phyloP scores from a whole-genome alignment of 352 stramenopile genomes.

The Elongisporangium senticosum region DNA sequence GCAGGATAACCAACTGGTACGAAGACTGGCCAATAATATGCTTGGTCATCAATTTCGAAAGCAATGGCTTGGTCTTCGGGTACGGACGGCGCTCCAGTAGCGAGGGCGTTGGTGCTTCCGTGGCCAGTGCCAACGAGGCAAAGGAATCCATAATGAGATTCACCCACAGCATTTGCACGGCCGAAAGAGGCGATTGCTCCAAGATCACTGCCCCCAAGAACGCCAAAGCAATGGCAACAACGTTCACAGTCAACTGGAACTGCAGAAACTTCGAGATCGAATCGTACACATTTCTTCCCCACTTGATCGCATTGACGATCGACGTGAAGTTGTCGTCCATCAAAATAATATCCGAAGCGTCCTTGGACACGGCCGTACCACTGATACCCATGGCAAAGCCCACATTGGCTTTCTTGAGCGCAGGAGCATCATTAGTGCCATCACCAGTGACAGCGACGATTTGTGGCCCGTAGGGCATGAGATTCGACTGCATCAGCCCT shows the following conservation, averaged over 20 bases:
- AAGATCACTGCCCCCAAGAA: slow-evolving; percentile 85
- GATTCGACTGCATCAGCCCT: slow-evolving; percentile 82
- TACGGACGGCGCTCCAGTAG: slow-evolving; percentile 93
- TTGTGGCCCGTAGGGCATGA: slow-evolving; percentile 75
- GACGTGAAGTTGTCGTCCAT: slow-evolving; percentile 97
- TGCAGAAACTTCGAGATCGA: slow-evolving; percentile 98
- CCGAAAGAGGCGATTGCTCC: slow-evolving; percentile 87
- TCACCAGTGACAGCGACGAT: slow-evolving; percentile 95
- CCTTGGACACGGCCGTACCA: slow-evolving; percentile 93
- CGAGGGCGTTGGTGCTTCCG: slow-evolving; percentile 85
- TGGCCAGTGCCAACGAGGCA: slow-evolving; percentile 92
- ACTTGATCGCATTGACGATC: slow-evolving; percentile 95
- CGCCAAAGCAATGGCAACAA: slow-evolving; percentile 91
- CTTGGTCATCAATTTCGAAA: slow-evolving; percentile 93
- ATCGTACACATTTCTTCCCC: slow-evolving; percentile 95
- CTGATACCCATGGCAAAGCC: slow-evolving; percentile 97
- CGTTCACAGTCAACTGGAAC: slow-evolving; percentile 97
- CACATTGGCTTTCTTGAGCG: slow-evolving; percentile 96
- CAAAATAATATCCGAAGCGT: slow-evolving; percentile 95
- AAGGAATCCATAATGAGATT: slow-evolving; percentile 99
- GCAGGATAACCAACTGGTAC: slow-evolving; percentile 90
- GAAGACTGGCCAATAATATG: slow-evolving; percentile 92
- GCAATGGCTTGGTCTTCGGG: slow-evolving; percentile 87
- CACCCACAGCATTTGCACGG: slow-evolving; percentile 97
- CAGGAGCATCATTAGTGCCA: slow-evolving; percentile 95